Base-by-base conservation (phyloP, 2,329 filamentous ascomycete species). In the Penicillium sp. region DNA sequence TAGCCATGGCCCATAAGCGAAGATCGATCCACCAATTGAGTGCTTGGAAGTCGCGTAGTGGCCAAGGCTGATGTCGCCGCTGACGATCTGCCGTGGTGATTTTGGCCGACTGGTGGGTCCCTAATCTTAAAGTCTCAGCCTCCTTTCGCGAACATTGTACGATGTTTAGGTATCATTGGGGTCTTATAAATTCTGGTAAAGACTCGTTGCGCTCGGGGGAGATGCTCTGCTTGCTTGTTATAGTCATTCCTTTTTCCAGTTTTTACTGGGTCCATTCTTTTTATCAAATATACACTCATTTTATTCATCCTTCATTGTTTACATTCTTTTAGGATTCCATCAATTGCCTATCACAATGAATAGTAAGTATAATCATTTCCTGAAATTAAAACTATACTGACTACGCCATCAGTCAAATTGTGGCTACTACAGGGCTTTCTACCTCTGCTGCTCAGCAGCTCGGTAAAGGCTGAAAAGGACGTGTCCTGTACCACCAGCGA, bases 61-160 rank as follows among this genome's bases (percentile, higher is more conserved):
- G 42, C 42, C 42, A 31, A 45, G 26, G 6, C 11, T 21, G 11
- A 14, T 21, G 26, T 9, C 26, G 42, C 42, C 42, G 42, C 42
- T 45, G 42, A 45, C 26, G 42, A 45, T 45, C 28, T 16, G 21
- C 42, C 10, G n/a, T 9, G 42, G 42, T 21, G 31, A 45, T 45
- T 45, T 45, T 45, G 42, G 42, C 42, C 42, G 42, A 45, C 42
- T 29, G 42, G 42, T 45, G 42, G 42, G 28, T 10, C 42, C 28
- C 26, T 45, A 31, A 45, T 45, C 28, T 45, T 45, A 31, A 31
- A 31, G 42, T 45, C 28, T 45, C 42, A 45, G 42, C 42, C 42
- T 45, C 42, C n/a, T 3, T 45, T 33, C 42, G 18, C 18, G 26
- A 31, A 29, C 42, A 31, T 10, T 23, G 28, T 16, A 16, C 23